Base-by-base conservation (phyloP, 2,329 filamentous ascomycete genomes). In the Colletotrichum cereale region DNA sequence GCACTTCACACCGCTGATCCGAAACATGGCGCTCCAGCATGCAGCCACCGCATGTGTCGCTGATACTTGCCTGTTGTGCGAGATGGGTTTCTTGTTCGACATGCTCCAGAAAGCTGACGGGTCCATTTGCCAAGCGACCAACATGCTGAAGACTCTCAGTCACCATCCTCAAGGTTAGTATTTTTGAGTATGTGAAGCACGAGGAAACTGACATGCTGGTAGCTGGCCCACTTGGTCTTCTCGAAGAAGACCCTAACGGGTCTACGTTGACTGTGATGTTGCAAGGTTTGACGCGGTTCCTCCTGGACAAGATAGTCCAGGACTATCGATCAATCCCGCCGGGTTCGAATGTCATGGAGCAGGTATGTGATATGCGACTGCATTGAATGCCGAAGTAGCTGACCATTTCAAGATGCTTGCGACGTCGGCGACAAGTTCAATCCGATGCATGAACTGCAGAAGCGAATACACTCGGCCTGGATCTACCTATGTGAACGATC, bases 21-120 rank as follows among this genome's bases (percentile, higher is more conserved):
- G 96, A 58, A 99, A 99, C 77, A 83, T 97, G 62, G 93, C 96
- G 12, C 86, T 99, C 1, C 91, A 95, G 71, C 96, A 99, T 80
- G 93, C 95, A 1, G 94, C 96, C 0, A 94, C 93, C 11, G 89
- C 92, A 18, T 99, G 96, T 78, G 85, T 95, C 2, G 90, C 90
- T 75, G 95, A 97, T 66, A 88, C 90, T 40, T 99, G 96, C 80
- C 85, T 99, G 52, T 84, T 99, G 1, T 99, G 96, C 81, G 96
- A 99, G 81, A 86, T 99, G 75, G 96, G 96, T 1, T 99, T 96
- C 79, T 85, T 99, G 12, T 97, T 97, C 76, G 97, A 99, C 79
- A 99, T 99, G 96, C 87, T 99, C 31, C 93, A 98, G 77, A 99
- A 98, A 80, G 96, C 96, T 2, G 92, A 93, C 73, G 96, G 95